Conservation (phyloP, 1,139 yeast genomes). For the Blastobotrys serpentis region DNA sequence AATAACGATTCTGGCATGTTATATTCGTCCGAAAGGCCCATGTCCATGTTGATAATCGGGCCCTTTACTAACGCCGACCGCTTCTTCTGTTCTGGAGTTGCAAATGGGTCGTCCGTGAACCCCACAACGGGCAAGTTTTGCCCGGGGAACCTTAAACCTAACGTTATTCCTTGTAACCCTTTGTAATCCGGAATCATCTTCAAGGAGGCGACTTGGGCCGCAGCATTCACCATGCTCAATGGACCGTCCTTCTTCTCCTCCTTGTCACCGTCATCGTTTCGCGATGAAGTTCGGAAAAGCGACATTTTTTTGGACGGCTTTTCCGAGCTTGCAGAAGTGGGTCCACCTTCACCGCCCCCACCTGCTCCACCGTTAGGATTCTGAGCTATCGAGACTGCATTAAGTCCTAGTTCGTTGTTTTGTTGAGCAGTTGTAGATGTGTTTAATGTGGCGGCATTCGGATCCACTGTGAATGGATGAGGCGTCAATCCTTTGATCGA, state of each 20-base stretch:
- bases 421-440: conserved; percentile 17
- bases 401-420: conserved; percentile 19
- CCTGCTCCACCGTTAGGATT: conserved; percentile 9
- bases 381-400: conserved; percentile 8
- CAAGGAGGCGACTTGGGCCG: conserved; percentile 12
- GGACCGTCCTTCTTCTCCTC: not conserved
- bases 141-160: conserved; percentile 38
- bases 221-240: not conserved
- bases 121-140: conserved; percentile 50
- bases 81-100: conserved; percentile 74
- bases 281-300: conserved; percentile 13
- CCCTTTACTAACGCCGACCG: conserved; percentile 77
- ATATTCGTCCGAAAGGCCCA: conserved; percentile 50
- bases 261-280: not conserved
- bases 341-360: conserved; percentile 2
- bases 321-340: conserved; percentile 6
- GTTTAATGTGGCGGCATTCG: conserved; percentile 27
- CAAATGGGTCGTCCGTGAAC: conserved; percentile 49
- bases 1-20: conserved; percentile 57
- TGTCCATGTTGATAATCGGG: conserved; percentile 80
- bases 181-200: conserved; percentile 25
- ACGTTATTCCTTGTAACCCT: conserved; percentile 34
- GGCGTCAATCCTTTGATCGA: conserved; percentile 37
- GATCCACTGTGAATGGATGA: conserved; percentile 40
- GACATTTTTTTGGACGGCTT: conserved; percentile 15